Evolutionary conservation across 1,284 basidiomycete genomes (phyloP).

Genomic region (Baeospora myosura): DNA sequence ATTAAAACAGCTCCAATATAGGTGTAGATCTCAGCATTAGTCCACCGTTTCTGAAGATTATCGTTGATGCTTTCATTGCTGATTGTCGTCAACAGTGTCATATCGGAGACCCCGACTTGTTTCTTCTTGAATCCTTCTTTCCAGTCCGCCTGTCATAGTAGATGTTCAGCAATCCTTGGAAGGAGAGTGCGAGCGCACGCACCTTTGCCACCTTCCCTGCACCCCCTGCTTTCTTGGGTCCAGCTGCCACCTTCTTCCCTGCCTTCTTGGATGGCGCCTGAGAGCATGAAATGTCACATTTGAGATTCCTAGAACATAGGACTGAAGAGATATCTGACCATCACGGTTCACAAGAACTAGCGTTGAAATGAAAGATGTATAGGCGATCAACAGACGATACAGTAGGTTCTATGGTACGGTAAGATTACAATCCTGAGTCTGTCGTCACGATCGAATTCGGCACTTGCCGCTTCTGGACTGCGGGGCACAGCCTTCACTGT

Average conservation of each 20-base stretch:
- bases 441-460: no score
- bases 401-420: no score
- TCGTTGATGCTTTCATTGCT: conserved; percentile 98
- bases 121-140: conserved; percentile 98
- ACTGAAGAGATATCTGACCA: neutral
- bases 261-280: conserved; percentile 90
- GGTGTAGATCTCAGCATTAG: conserved; percentile 95
- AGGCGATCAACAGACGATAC: neutral
- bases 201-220: conserved; percentile 72
- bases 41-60: conserved; percentile 95
- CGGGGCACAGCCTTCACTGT: no score
- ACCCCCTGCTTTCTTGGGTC: conserved; percentile 57
- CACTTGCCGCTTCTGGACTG: no score
- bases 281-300: no score
- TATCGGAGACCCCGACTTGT: conserved; percentile 94
- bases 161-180: conserved; percentile 1
- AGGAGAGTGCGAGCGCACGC: conserved; percentile 10
- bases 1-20: conserved; percentile 98
- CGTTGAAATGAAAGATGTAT: neutral
- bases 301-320: neutral
- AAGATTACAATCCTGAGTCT: no score
- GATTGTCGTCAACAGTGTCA: conserved; percentile 96
- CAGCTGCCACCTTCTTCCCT: conserved; percentile 72
- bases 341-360: neutral
- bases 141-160: conserved; percentile 82